These are phyloP conservation scores for Davidsoniella eucalypti DNA, from an alignment of 2,329 filamentous ascomycete genomes.

Conservation along the genomic window DNA sequence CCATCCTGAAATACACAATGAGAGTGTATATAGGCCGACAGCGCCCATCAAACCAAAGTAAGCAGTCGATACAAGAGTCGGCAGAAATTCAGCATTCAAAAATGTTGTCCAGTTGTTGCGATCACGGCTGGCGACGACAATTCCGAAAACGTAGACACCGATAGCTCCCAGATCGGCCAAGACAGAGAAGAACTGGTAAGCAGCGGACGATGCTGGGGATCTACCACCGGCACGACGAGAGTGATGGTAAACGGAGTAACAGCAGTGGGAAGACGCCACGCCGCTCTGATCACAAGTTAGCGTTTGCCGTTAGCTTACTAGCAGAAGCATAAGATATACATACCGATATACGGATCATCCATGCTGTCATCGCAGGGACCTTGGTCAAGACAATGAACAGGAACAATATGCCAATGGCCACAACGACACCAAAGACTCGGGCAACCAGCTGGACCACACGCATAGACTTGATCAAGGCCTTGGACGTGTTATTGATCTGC, in stretches of 20 bases:
- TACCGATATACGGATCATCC: conserved; percentile 65
- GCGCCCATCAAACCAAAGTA: conserved; percentile 51
- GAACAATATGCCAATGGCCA: conserved; percentile 53
- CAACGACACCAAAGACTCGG: conserved; percentile 49
- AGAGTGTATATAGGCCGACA: conserved; percentile 52
- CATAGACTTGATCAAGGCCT: conserved; percentile 51
- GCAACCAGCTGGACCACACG: conserved; percentile 54
- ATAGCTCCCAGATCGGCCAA: conserved; percentile 47
- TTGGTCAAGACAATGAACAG: conserved; percentile 63
- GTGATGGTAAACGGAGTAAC: conserved; percentile 73
- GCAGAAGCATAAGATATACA: conserved; percentile 19
- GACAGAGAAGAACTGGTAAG: conserved; percentile 74
- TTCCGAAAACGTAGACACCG: conserved; percentile 40
- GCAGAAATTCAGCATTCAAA: conserved; percentile 38
- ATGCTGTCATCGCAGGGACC: conserved; percentile 46
- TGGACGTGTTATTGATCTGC: conserved; percentile 53
- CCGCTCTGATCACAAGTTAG: conserved; percentile 39
- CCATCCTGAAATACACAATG: conserved; percentile 55
- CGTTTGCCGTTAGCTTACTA: background rate
- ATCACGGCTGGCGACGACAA: conserved; percentile 28
- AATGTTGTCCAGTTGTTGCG: conserved; percentile 48
- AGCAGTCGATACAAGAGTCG: conserved; percentile 45
- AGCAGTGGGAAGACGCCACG: conserved; percentile 52
- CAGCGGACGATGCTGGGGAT: conserved; percentile 64
- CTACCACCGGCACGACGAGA: conserved; percentile 51